A percentile compares a stretch with the other conserved stretches of the same genome.
These are phyloP conservation scores for Osmanthus fragrans DNA, from an alignment of 257 asterid species.

Conservation along the genomic window DNA sequence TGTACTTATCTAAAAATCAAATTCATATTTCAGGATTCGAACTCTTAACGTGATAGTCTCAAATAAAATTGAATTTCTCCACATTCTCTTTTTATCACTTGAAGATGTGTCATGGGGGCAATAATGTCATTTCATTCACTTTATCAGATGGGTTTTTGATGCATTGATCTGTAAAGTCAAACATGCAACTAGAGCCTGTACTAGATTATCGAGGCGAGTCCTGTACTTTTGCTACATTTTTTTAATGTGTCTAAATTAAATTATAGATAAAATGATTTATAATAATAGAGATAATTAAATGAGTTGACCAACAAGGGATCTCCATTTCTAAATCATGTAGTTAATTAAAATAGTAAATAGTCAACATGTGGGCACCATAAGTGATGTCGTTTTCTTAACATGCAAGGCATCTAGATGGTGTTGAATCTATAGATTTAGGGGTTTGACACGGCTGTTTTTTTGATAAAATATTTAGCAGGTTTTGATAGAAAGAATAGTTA, in stretches of 20 bases:
- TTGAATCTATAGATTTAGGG: not conserved
- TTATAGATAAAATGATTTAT: not conserved
- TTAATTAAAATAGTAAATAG: conserved; percentile 1
- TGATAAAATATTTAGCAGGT: too few species aligned
- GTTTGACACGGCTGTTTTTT: too few species aligned
- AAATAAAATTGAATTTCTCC: too few species aligned
- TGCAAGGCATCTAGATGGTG: conserved; percentile 28
- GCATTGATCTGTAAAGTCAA: conserved; percentile 16
- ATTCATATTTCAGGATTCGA: too few species aligned
- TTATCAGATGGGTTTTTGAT: not conserved
- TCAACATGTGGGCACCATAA: conserved; percentile 26
- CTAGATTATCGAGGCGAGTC: not conserved
- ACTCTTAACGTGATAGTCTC: too few species aligned
- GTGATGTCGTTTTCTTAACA: conserved; percentile 16
- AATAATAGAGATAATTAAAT: not conserved
- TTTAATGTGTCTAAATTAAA: not conserved
- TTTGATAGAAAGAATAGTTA: too few species aligned
- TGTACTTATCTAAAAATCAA: too few species aligned
- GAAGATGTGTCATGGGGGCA: too few species aligned
- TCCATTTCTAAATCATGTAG: not conserved
- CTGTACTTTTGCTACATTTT: not conserved
- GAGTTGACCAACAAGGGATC: conserved; percentile 21
- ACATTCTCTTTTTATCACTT: too few species aligned
- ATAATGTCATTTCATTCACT: not conserved
- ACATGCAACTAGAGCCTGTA: not conserved